These are phyloP conservation scores for Sclerotinia glacialis DNA, from an alignment of 2,329 filamentous ascomycete species.

Conservation along the genomic window DNA sequence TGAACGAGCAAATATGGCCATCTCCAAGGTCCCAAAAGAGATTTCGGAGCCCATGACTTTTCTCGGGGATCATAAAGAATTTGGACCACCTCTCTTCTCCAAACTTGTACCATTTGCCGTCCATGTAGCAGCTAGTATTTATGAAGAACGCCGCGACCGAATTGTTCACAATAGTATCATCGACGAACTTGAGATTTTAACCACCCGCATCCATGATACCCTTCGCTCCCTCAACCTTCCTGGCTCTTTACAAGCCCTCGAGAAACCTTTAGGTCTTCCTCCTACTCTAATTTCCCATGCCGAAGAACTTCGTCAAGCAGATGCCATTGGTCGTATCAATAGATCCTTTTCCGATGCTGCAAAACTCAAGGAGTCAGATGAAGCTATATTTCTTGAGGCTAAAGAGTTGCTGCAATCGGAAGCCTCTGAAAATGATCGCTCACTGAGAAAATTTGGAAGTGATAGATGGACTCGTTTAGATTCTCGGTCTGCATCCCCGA, in stretches of 20 bases:
- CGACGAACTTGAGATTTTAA: conserved; percentile 77
- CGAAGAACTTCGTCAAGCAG: conserved; percentile 88
- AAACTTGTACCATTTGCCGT: conserved; percentile 95
- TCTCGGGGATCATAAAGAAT: conserved; percentile 74
- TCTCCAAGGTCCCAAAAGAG: conserved; percentile 74
- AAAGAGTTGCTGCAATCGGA: conserved; percentile 75
- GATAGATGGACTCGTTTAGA: conserved; percentile 75
- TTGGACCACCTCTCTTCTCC: conserved; percentile 82
- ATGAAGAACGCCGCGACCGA: conserved; percentile 87
- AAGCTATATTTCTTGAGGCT: conserved; percentile 78
- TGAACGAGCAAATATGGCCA: conserved; percentile 86
- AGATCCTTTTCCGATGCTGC: conserved; percentile 84
- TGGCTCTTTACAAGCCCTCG: conserved; percentile 87
- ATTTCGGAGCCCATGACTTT: conserved; percentile 76
- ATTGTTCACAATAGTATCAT: conserved; percentile 86
- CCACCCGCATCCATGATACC: conserved; percentile 73
- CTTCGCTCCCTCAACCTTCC: conserved; percentile 83
- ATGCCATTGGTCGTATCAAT: conserved; percentile 74
- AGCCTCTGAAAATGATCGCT: conserved; percentile 74
- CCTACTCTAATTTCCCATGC: conserved; percentile 83
- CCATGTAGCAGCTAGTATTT: conserved; percentile 91
- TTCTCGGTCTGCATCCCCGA: conserved; percentile 62
- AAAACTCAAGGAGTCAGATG: conserved; percentile 79
- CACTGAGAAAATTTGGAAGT: conserved; percentile 78
- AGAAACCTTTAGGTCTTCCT: conserved; percentile 89